Base-by-base conservation (phyloP, 2,329 filamentous ascomycete genomes). In the Colletotrichum sp. region DNA sequence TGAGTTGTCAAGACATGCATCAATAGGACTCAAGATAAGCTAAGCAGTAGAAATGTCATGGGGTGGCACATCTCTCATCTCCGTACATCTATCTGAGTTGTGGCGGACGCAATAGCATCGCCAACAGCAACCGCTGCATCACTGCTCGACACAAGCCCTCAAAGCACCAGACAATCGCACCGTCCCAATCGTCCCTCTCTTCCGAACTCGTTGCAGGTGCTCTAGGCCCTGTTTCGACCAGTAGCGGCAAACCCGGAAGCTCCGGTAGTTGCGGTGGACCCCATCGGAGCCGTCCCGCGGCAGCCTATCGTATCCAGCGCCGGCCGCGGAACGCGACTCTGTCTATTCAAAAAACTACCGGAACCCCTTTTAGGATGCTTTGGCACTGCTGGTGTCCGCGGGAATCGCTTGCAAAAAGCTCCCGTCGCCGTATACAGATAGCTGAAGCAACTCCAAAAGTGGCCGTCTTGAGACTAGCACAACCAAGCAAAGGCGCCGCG, bases 261-360 rank as follows among this genome's bases (percentile, higher is more conserved):
- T 62, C 59, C 59, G 59, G 59, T 38, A 34, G 59, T 62, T 24
- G 21, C 34, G 34, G 34, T 43, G 21, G 57, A 6, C 15, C 57
- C 57, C 57, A 24, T 43, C 59, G 59, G 59, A 38, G 59, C 59
- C 31, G 59, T 34, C 31, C 57, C 11, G n/a, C 57, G 18, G 34
- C 59, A 43, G 34, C 34, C 59, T 27, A 21, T 43, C n/a, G 24
- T 38, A 21, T 62, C n/a, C 59, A 16, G 34, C 33, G 34, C 59
- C 34, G 59, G 59, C 59, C 59, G 59, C 59, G 59, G 59, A 27
- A 62, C 36, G 59, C 59, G 34, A 21, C 4, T 15, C 34, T 27
- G 59, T 3, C 43, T n/a, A 21, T 51, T 13, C 2, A 51, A 51
- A 21, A 21, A 21, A 13, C 43, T 5, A 21, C 43, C n/a, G 4